phyloP scores from a whole-genome alignment of 345 rosid genomes.

The Citrus sinensis region DVS_A1.0 CM039163.1:43238501-43239000 shows the following conservation, averaged over 20 bases:
- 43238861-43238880: background rate
- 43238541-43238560: conserved; percentile 8
- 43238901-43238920: background rate
- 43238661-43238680: background rate
- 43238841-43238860: conserved; percentile 14
- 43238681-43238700: background rate
- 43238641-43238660: background rate
- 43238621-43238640: background rate
- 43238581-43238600: background rate
- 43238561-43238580: background rate
- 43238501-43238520: background rate
- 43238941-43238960: conserved; percentile 6
- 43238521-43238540: background rate
- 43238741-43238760: background rate
- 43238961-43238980: background rate
- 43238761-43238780: background rate
- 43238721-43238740: background rate
- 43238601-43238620: too few relatives aligned
- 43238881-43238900: conserved; percentile 1
- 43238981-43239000: too few relatives aligned
- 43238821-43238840: conserved; percentile 38
- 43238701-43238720: background rate
- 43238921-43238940: conserved; percentile 20
- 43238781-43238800: background rate
- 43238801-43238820: conserved; percentile 17